phyloP scores from a whole-genome alignment of 1,139 yeast species.

The Spencermartinsiella ligniputridi region DNA sequence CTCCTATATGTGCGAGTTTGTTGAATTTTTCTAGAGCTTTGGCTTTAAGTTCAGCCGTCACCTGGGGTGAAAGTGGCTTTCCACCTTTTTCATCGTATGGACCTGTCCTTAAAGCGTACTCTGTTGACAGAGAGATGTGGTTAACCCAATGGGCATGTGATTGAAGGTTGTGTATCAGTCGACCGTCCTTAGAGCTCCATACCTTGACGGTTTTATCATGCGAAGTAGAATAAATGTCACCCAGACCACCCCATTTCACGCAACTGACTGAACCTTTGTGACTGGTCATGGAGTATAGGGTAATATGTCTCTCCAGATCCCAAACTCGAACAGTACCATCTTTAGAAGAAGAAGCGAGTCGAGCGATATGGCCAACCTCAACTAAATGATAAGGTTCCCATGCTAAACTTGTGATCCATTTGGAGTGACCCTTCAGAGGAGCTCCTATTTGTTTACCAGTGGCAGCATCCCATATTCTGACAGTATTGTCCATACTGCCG shows the following conservation, averaged over 20 bases:
- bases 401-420: constrained; percentile 83
- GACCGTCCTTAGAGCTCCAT: constrained; percentile 84
- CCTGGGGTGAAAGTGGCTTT: constrained; percentile 22
- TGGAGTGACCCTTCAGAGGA: constrained; percentile 73
- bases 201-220: constrained; percentile 93
- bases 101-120: constrained; percentile 79
- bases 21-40: constrained; percentile 68
- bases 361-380: constrained; percentile 58
- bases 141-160: constrained; percentile 99
- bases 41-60: constrained; percentile 44
- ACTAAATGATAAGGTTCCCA: constrained; percentile 95
- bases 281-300: constrained; percentile 73
- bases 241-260: constrained; percentile 94
- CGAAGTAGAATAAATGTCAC: constrained; percentile 81
- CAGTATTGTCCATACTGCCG: constrained; percentile 90
- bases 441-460: constrained; percentile 74
- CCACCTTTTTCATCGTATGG: constrained; percentile 63
- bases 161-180: constrained; percentile 70
- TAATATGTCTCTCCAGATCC: constrained; percentile 74
- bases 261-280: constrained; percentile 89
- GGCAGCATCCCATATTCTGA: constrained; percentile 79
- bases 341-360: constrained; percentile 83
- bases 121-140: constrained; percentile 88
- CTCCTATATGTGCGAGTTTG: constrained; percentile 70
- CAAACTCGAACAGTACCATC: constrained; percentile 88